Conservation (phyloP, 164 flowering plant species). For the Magnolia kwangsiensis region DNA sequence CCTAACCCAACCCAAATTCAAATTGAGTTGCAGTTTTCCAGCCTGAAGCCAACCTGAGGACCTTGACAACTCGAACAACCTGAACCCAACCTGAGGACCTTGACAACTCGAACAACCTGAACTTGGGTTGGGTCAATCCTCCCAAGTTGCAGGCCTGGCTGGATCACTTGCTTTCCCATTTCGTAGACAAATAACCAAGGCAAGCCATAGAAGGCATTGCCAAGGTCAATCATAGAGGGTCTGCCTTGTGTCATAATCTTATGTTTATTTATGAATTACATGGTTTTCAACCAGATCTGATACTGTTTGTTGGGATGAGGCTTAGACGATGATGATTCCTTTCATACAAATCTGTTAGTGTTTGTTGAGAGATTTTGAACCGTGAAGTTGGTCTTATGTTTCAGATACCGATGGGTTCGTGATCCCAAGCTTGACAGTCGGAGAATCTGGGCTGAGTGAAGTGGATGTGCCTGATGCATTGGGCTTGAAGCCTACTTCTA, state of each 20-base stretch:
- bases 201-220: neutral
- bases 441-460: conserved; percentile 29
- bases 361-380: neutral
- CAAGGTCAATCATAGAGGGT: neutral
- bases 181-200: no score
- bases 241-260: neutral
- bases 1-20: no score
- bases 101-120: no score
- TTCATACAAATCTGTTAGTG: neutral
- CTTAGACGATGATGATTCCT: neutral
- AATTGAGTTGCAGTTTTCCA: no score
- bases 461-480: conserved; percentile 34
- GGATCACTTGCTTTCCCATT: no score
- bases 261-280: neutral
- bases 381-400: neutral
- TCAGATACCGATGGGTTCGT: conserved; percentile 66
- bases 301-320: neutral
- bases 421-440: conserved; percentile 37
- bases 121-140: no score
- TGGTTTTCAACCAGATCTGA: neutral
- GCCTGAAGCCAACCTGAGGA: no score
- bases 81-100: no score
- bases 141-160: no score
- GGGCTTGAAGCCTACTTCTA: conserved; percentile 31
- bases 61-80: no score